phyloP scores from a whole-genome alignment of 495 filamentous ascomycete species.

The Pyrenula aspistea region DNA sequence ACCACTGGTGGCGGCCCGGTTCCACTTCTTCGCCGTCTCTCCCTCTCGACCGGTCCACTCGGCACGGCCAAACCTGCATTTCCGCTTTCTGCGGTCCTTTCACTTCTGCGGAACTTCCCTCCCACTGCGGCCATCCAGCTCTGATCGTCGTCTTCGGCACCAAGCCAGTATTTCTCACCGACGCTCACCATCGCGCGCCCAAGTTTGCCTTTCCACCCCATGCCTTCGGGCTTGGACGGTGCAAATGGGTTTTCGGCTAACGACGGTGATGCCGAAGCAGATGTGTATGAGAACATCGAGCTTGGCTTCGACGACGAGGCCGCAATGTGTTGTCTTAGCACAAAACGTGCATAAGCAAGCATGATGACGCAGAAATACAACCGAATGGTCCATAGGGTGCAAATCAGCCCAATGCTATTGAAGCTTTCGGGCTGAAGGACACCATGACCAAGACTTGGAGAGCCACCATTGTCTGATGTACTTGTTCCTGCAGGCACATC shows the following conservation, averaged over 20 bases:
- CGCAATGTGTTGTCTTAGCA: constrained; percentile 46
- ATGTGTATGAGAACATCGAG: constrained; percentile 25
- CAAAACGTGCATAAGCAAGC: constrained; percentile 63
- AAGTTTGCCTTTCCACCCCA: constrained; percentile 64
- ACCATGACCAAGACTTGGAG: constrained; percentile 25
- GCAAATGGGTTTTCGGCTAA: constrained; percentile 61
- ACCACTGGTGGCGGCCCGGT: constrained; percentile 42
- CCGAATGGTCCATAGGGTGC: constrained; percentile 56
- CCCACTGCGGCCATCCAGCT: constrained; percentile 48
- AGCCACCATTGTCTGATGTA: constrained; percentile 13
- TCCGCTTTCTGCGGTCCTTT: not conserved
- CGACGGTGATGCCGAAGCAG: constrained; percentile 20
- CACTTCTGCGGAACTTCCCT: constrained; percentile 39
- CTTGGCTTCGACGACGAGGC: constrained; percentile 33
- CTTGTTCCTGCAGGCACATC: constrained; percentile 7
- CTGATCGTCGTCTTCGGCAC: constrained; percentile 36
- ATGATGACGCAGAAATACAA: constrained; percentile 70
- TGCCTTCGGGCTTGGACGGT: constrained; percentile 49
- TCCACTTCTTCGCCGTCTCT: constrained; percentile 54
- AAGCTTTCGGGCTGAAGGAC: constrained; percentile 58
- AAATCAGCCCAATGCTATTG: constrained; percentile 62
- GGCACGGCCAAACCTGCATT: constrained; percentile 15
- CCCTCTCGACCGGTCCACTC: constrained; percentile 47
- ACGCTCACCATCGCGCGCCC: constrained; percentile 62
- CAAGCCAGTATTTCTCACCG: constrained; percentile 67